These are phyloP conservation scores for Talaromyces albobiverticillius DNA, from an alignment of 2,329 filamentous ascomycete genomes.

Conservation along the genomic window DNA sequence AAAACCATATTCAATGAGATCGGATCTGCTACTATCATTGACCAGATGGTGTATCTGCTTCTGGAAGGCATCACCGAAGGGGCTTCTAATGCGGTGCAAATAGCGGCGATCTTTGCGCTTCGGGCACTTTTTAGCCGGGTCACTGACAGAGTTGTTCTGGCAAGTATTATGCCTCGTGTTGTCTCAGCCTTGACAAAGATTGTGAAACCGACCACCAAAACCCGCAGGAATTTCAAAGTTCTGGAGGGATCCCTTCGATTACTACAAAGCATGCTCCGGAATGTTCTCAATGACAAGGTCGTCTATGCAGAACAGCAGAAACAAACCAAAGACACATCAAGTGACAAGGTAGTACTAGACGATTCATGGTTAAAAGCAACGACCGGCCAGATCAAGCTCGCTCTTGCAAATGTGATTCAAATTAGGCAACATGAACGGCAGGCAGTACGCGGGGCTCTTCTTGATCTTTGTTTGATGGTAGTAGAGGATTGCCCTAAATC, in stretches of 20 bases:
- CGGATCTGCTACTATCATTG: slow-evolving; percentile 70
- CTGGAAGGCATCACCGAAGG: slow-evolving; percentile 70
- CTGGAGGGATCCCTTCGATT: slow-evolving; percentile 61
- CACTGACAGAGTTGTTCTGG: slow-evolving; percentile 69
- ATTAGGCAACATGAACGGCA: slow-evolving; percentile 67
- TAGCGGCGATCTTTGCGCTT: slow-evolving; percentile 66
- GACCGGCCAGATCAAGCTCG: slow-evolving; percentile 74
- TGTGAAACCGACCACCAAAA: slow-evolving; percentile 65
- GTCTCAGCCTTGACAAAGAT: slow-evolving; percentile 77
- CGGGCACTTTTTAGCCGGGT: slow-evolving; percentile 62
- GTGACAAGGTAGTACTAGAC: slow-evolving; percentile 42
- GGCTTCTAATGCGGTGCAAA: slow-evolving; percentile 64
- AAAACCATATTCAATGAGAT: slow-evolving; percentile 46
- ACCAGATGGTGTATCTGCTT: slow-evolving; percentile 76
- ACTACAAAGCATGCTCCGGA: slow-evolving; percentile 48
- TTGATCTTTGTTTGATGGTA: slow-evolving; percentile 69
- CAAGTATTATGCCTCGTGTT: slow-evolving; percentile 83
- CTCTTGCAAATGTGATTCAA: slow-evolving; percentile 72
- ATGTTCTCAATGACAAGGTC: slow-evolving; percentile 47
- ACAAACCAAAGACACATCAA: slow-evolving; percentile 23
- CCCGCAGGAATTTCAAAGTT: slow-evolving; percentile 60
- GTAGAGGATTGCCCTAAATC: slow-evolving; percentile 76
- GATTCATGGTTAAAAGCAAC: slow-evolving; percentile 76
- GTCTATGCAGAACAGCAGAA: slow-evolving; percentile 22
- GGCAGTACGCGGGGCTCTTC: slow-evolving; percentile 67